phyloP scores from a whole-genome alignment of 441 rosid species.

The Adansonia grandidieri region DNA sequence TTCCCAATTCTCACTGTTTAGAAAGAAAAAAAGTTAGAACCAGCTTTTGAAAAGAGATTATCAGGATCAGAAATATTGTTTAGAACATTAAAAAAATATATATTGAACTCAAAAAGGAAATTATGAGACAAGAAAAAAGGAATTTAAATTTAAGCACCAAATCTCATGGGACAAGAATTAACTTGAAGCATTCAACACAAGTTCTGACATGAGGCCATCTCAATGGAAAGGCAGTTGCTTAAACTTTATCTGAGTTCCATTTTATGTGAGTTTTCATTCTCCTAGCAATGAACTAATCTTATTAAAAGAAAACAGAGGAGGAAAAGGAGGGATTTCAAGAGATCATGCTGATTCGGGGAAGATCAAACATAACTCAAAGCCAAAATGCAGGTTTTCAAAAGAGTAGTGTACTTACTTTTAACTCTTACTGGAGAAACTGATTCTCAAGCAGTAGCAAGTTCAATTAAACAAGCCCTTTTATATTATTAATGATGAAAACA shows the following conservation, averaged over 20 bases:
- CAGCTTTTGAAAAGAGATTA: constrained; percentile 1
- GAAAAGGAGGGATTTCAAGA: not conserved
- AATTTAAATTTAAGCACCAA: not conserved
- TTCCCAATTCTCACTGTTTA: not conserved
- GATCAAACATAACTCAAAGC: not conserved
- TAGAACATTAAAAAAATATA: not conserved
- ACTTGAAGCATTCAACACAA: not conserved
- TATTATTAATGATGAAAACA: not conserved
- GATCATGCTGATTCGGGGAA: not conserved
- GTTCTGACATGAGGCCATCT: not conserved
- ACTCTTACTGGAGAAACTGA: constrained; percentile 5
- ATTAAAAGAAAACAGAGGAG: not conserved
- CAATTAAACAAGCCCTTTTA: not conserved
- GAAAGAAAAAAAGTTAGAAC: constrained; percentile 11
- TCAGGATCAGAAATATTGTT: not conserved
- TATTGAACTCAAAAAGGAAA: not conserved
- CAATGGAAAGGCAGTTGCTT: not conserved
- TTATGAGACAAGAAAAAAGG: not conserved
- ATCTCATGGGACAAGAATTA: not conserved
- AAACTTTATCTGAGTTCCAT: not conserved
- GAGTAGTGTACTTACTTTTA: not conserved
- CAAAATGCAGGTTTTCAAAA: not conserved
- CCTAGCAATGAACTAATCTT: not conserved
- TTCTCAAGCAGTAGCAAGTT: not conserved
- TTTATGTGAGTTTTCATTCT: not conserved